Evolutionary conservation across 2,329 filamentous ascomycete species (phyloP).

Genomic region (Dothistroma septosporum): DNA sequence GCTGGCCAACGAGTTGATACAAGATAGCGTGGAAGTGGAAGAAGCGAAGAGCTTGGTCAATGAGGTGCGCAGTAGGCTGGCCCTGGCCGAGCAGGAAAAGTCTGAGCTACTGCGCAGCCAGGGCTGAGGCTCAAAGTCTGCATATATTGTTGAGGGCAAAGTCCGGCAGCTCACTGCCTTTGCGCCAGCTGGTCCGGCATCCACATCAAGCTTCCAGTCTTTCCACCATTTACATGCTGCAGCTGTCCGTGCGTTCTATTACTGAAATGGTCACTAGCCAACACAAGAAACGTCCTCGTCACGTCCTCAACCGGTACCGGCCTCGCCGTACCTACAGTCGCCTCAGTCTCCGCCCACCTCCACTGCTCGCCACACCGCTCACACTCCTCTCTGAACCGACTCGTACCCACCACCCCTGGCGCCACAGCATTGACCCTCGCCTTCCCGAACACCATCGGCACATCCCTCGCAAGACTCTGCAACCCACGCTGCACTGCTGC

Average conservation of each 20-base stretch:
- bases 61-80: constrained; percentile 75
- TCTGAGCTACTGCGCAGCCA: neutral
- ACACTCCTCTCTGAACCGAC: constrained; percentile 42
- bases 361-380: constrained; percentile 37
- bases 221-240: constrained; percentile 46
- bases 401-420: constrained; percentile 45
- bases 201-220: constrained; percentile 35
- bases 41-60: constrained; percentile 90
- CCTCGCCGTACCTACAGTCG: constrained; percentile 40
- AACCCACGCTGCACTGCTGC: constrained; percentile 45
- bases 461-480: constrained; percentile 41
- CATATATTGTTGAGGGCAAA: neutral
- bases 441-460: constrained; percentile 35
- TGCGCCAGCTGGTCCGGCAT: constrained; percentile 10
- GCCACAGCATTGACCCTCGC: constrained; percentile 46
- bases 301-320: constrained; percentile 41
- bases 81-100: constrained; percentile 19
- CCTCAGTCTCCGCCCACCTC: constrained; percentile 42
- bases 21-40: constrained; percentile 94
- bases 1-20: constrained; percentile 83
- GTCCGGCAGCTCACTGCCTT: neutral
- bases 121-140: neutral
- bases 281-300: constrained; percentile 43
- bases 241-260: constrained; percentile 45
- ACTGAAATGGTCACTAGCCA: constrained; percentile 47